Evolutionary conservation across 1,284 basidiomycete genomes (phyloP), one percentile per base, ranked within the genome.

Genomic region (Cystobasidium pallidum): DNA sequence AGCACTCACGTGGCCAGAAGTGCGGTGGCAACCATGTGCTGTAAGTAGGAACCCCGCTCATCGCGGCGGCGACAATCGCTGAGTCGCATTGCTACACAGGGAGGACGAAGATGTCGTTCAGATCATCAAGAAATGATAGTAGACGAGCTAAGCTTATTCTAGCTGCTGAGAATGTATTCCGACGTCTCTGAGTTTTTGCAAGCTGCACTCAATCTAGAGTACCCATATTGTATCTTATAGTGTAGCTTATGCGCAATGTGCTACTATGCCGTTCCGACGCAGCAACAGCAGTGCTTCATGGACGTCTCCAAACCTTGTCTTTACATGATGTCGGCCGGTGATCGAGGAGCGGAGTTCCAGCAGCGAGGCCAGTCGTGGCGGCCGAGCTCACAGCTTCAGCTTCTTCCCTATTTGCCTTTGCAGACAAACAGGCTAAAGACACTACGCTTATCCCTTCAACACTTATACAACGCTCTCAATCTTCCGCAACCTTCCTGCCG

Each of bases 1-100:
- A 98, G 83, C 96, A 99, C 81, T 85, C 93, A 15, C 85, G 94
- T 77, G 96, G 96, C 1, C 96, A 99, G 82, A 94, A 96, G 80
- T 94, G 97, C 34, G 95, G 96, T 8, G 78, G 94, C 67, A 92
- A 94, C 74, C 77, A 76, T 66, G 66, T 75, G 11, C 66, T 79
- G 43, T 74, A 74, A 32, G 76, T 61, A 17, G 3, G 11, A 19
- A 6, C 11, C 6, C n/a, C 43, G 11, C 19, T 19, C 7, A 15
- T 45, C 15, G 7, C 11, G 8, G 43, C 6, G n/a, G 15, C 3
- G 4, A n/a, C 3, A 15, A 15, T 11, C 8, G 19, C 43, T 45
- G 43, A 45, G 2, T 4, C 4, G 11, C n/a, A n/a, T 17, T 0
- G 10, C 7, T 24, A 2, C 7, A 39, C 57, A 61, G 58, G 24